Percentiles rank a stretch among this genome's conserved stretches.
Conservation (phyloP, 192 early-diverging fungal genomes). For the Coemansia sp. region DNA sequence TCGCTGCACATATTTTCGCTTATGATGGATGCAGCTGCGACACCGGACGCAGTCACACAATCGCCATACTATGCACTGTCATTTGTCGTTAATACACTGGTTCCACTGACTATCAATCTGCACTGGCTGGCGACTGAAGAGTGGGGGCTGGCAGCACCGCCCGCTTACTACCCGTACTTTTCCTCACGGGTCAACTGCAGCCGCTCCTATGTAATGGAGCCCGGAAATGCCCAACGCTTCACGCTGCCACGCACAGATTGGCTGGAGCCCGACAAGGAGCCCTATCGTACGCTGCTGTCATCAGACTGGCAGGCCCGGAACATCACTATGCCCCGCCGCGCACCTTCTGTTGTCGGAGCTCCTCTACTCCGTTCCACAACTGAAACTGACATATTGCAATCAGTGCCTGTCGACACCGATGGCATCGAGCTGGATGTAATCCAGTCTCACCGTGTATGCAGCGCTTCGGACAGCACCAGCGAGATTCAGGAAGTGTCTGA, state of each 20-base stretch:
- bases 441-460: neutral
- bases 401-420: neutral
- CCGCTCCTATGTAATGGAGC: constrained; percentile 27
- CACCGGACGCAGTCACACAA: constrained; percentile 21
- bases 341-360: neutral
- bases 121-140: constrained; percentile 48
- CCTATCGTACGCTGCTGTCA: constrained; percentile 37
- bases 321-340: neutral
- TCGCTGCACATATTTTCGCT: constrained; percentile 43
- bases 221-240: constrained; percentile 35
- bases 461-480: neutral
- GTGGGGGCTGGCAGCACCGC: constrained; percentile 19
- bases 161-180: constrained; percentile 24
- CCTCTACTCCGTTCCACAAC: neutral
- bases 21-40: constrained; percentile 20
- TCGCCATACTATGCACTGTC: constrained; percentile 38
- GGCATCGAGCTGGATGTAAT: constrained; percentile 30
- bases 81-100: constrained; percentile 40
- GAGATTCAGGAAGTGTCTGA: constrained; percentile 41
- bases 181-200: constrained; percentile 30
- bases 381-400: neutral
- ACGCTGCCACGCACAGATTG: constrained; percentile 38
- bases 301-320: constrained; percentile 50
- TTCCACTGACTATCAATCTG: constrained; percentile 35
- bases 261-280: constrained; percentile 40